Conservation (phyloP, 2,329 filamentous ascomycete genomes). For the Neofusicoccum umdonicola region DNA sequence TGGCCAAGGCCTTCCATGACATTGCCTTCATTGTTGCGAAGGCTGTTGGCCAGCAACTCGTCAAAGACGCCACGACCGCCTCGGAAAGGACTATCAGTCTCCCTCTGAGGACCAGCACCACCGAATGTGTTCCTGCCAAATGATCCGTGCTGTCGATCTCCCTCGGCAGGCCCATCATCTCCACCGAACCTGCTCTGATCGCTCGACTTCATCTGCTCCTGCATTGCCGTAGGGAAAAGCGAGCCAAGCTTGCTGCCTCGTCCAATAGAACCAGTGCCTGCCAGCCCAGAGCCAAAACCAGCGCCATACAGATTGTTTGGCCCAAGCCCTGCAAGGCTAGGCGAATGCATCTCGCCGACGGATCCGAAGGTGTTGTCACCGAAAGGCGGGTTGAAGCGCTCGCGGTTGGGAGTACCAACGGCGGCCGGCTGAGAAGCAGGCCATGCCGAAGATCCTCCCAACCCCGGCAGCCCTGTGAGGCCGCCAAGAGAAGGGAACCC, state of each 20-base stretch:
- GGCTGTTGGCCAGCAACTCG: slow-evolving; percentile 31
- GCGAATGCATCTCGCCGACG: slow-evolving; percentile 75
- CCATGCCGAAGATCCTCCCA: slow-evolving; percentile 62
- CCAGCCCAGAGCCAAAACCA: slow-evolving; percentile 43
- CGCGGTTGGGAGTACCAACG: slow-evolving; percentile 70
- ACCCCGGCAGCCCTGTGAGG: slow-evolving; percentile 53
- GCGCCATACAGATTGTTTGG: slow-evolving; percentile 62
- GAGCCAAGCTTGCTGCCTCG: slow-evolving; percentile 81
- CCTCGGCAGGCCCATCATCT: slow-evolving; percentile 54
- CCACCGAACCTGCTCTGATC: slow-evolving; percentile 46
- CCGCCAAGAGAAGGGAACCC: slow-evolving; percentile 64
- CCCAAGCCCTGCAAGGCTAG: slow-evolving; percentile 64
- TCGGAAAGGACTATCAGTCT: slow-evolving; percentile 42
- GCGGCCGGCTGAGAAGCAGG: slow-evolving; percentile 66
- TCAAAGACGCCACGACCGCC: slow-evolving; percentile 38
- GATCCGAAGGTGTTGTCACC: slow-evolving; percentile 68
- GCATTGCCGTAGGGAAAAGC: slow-evolving; percentile 84
- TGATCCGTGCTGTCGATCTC: slow-evolving; percentile 49
- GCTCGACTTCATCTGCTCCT: slow-evolving; percentile 77
- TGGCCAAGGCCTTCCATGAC: slow-evolving; percentile 25
- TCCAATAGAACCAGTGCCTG: slow-evolving; percentile 64
- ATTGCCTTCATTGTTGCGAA: not conserved
- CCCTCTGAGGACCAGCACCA: slow-evolving; percentile 33
- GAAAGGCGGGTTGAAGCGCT: slow-evolving; percentile 53
- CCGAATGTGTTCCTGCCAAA: slow-evolving; percentile 64